These are phyloP conservation scores for Trifolium dubium DNA, from an alignment of 306 rosid genomes.

Conservation along the genomic window DNA sequence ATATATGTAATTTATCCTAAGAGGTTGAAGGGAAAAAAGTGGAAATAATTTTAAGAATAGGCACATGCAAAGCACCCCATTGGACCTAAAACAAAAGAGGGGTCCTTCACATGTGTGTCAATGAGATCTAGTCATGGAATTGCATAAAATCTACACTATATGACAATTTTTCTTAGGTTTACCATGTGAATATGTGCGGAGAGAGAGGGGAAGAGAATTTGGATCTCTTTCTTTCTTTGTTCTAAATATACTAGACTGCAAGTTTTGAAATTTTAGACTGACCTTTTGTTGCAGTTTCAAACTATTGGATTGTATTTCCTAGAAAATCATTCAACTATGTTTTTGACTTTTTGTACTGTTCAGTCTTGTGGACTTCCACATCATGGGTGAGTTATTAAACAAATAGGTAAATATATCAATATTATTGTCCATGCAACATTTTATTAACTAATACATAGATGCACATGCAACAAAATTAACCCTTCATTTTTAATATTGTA, in stretches of 20 bases:
- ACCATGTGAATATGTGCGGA: constrained; percentile 70
- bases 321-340: constrained; percentile 44
- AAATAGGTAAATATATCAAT: constrained; percentile 26
- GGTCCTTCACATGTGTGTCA: constrained; percentile 78
- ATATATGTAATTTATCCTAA: too few species aligned
- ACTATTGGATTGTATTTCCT: constrained; percentile 56
- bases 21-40: too few species aligned
- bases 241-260: constrained; percentile 45
- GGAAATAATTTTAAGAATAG: background rate
- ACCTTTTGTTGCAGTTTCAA: constrained; percentile 48
- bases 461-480: constrained; percentile 1
- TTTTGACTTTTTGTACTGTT: constrained; percentile 52
- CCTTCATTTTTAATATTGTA: background rate
- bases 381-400: constrained; percentile 7
- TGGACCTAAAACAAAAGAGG: constrained; percentile 63
- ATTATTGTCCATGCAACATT: constrained; percentile 38
- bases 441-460: background rate
- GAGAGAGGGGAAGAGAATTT: constrained; percentile 38
- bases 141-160: constrained; percentile 52
- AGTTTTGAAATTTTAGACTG: constrained; percentile 52
- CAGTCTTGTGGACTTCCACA: constrained; percentile 27
- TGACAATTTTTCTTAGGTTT: constrained; percentile 55
- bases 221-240: constrained; percentile 47
- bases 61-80: constrained; percentile 86
- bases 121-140: constrained; percentile 60